These are phyloP conservation scores for Boletus vinaceobasis DNA, from an alignment of 768 basidiomycete genomes.

Conservation along the genomic window DNA sequence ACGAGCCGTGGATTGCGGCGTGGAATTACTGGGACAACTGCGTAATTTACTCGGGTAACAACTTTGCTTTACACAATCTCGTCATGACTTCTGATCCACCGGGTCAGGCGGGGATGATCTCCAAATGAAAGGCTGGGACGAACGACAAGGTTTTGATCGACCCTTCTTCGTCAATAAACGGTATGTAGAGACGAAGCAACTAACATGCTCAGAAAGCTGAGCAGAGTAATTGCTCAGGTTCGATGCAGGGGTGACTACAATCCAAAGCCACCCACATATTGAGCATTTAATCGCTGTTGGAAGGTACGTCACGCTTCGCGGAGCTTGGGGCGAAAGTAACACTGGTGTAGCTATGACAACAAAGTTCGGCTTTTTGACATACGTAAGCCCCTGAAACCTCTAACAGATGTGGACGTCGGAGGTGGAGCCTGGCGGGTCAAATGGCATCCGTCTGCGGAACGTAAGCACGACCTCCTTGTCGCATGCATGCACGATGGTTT, in stretches of 20 bases:
- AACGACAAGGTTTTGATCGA: conserved; percentile 54
- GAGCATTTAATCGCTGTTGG: conserved; percentile 89
- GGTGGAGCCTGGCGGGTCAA: conserved; percentile 96
- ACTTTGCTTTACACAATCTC: not conserved
- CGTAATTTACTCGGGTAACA: conserved; percentile 78
- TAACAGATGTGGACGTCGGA: conserved; percentile 65
- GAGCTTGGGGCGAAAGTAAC: not conserved
- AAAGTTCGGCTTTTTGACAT: conserved; percentile 79
- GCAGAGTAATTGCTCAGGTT: conserved; percentile 52
- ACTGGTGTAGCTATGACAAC: conserved; percentile 68
- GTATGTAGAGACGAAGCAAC: conserved; percentile 32
- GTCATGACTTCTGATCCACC: not conserved
- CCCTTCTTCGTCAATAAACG: conserved; percentile 74
- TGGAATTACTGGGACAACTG: conserved; percentile 87
- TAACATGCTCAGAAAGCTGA: not conserved
- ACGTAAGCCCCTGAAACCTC: conserved; percentile 57
- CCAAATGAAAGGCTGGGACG: conserved; percentile 88
- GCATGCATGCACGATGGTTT: conserved; percentile 99
- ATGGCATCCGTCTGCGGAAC: conserved; percentile 79
- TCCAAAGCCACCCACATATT: conserved; percentile 76
- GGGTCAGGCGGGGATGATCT: conserved; percentile 89
- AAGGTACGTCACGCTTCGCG: conserved; percentile 48
- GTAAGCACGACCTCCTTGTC: conserved; percentile 76
- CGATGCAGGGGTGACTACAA: conserved; percentile 87
- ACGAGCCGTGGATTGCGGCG: conserved; percentile 90